A percentile compares a stretch with the other conserved stretches of the same genome.
These are phyloP conservation scores for Telopea speciosissima DNA, from an alignment of 177 flowering plant species.

Conservation along the genomic window DNA sequence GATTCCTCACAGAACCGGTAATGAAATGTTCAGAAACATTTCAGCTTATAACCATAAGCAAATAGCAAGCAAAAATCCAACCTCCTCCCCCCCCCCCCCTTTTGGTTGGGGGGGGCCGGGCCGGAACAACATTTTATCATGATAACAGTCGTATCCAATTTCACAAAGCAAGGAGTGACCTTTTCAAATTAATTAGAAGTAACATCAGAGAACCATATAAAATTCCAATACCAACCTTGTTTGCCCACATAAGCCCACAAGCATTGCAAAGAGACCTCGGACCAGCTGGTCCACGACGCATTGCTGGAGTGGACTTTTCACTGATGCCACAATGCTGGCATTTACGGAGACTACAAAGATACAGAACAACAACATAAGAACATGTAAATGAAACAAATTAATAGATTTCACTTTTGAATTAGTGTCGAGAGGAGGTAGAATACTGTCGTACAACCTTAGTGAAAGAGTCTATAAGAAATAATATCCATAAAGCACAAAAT, in stretches of 20 bases:
- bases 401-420: background rate
- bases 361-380: background rate
- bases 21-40: too few species aligned
- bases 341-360: conserved; percentile 17
- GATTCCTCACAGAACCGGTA: too few species aligned
- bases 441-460: background rate
- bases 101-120: too few species aligned
- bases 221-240: conserved; percentile 40
- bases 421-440: background rate
- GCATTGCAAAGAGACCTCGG: conserved; percentile 83
- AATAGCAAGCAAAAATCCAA: too few species aligned
- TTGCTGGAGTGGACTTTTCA: conserved; percentile 68
- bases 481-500: background rate
- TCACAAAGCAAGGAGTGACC: background rate
- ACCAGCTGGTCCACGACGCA: conserved; percentile 90
- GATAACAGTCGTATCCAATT: background rate
- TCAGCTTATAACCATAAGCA: too few species aligned
- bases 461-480: background rate
- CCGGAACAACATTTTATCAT: too few species aligned
- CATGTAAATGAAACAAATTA: background rate
- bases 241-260: conserved; percentile 88
- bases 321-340: conserved; percentile 73
- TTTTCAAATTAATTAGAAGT: background rate
- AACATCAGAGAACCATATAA: background rate
- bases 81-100: too few species aligned